Percentiles rank a stretch among this genome's conserved stretches.
Evolutionary conservation across 257 asterid species (phyloP).

Genomic region (Voacanga thouarsii): DNA sequence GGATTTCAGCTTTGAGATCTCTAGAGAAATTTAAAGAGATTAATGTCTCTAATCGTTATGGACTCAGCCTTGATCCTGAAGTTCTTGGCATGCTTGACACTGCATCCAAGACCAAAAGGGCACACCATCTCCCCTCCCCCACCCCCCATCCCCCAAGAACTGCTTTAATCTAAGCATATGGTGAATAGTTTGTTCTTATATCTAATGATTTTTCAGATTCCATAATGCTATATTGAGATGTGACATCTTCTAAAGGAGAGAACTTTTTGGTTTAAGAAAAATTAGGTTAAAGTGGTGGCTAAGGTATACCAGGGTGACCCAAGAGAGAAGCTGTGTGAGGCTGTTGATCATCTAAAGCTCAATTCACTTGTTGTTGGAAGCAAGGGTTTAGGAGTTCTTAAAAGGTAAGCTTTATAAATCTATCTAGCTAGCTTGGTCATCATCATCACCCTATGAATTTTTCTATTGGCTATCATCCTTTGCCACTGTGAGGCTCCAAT

Average conservation of each 20-base stretch:
- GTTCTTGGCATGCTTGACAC: slow-evolving; percentile 69
- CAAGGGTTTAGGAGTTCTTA: slow-evolving; percentile 66
- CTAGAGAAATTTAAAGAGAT: slow-evolving; percentile 56
- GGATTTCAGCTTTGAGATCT: slow-evolving; percentile 65
- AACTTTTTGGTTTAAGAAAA: not conserved
- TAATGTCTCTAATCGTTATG: slow-evolving; percentile 53
- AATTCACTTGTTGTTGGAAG: slow-evolving; percentile 67
- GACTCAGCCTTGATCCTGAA: slow-evolving; percentile 65
- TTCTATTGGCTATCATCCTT: no score
- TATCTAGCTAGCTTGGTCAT: no score
- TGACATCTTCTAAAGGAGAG: not conserved
- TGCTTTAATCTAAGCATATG: no score
- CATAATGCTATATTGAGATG: not conserved
- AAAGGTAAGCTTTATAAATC: slow-evolving; percentile 41
- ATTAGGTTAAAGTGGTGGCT: slow-evolving; percentile 54
- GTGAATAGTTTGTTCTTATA: not conserved
- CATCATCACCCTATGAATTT: no score
- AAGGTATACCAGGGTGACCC: slow-evolving; percentile 91
- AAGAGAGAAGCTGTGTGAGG: slow-evolving; percentile 65
- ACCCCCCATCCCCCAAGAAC: no score
- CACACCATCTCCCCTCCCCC: not conserved
- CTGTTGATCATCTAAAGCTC: slow-evolving; percentile 63
- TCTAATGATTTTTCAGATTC: not conserved
- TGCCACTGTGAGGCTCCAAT: no score
- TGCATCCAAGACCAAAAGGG: slow-evolving; percentile 43